A percentile compares a stretch with the other conserved stretches of the same genome.
Conservation (phyloP, 2,329 filamentous ascomycete species). For the Botrytis pseudocinerea region DNA sequence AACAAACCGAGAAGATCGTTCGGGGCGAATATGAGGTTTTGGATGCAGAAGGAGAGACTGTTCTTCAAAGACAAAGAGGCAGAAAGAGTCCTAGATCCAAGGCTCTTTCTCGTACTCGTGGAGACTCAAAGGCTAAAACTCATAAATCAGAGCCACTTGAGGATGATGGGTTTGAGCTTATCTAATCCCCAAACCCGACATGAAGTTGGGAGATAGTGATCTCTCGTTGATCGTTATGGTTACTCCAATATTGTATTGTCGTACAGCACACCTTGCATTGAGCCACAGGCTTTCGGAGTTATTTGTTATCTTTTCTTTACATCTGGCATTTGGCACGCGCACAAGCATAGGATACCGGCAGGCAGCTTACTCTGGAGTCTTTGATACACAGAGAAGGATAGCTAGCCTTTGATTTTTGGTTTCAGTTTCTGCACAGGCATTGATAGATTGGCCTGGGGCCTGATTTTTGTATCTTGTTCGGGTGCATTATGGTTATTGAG, state of each 20-base stretch:
- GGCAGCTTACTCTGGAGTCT: conserved; percentile 22
- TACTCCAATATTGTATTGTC: conserved; percentile 3
- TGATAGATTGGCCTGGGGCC: background rate
- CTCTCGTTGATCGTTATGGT: background rate
- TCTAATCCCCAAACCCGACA: conserved; percentile 29
- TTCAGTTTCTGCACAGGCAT: conserved; percentile 9
- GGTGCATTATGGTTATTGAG: conserved; percentile 18
- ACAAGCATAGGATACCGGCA: conserved; percentile 12
- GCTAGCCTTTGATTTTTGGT: conserved; percentile 21
- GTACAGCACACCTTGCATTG: conserved; percentile 5
- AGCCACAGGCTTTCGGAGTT: background rate
- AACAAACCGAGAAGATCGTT: conserved; percentile 41
- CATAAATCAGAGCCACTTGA: conserved; percentile 31
- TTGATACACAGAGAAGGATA: conserved; percentile 23
- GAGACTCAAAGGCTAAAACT: conserved; percentile 12
- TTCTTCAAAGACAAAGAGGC: conserved; percentile 32
- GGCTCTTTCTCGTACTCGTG: conserved; percentile 18
- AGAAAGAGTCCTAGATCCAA: conserved; percentile 39
- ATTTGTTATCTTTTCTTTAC: background rate
- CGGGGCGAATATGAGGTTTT: conserved; percentile 41
- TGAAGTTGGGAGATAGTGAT: background rate
- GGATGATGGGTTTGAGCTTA: conserved; percentile 41
- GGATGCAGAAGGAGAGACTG: conserved; percentile 39
- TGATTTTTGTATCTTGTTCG: background rate
- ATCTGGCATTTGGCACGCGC: background rate